Base-by-base conservation (phyloP, 1,284 basidiomycete species). In the Schizopora paradoxa region DNA sequence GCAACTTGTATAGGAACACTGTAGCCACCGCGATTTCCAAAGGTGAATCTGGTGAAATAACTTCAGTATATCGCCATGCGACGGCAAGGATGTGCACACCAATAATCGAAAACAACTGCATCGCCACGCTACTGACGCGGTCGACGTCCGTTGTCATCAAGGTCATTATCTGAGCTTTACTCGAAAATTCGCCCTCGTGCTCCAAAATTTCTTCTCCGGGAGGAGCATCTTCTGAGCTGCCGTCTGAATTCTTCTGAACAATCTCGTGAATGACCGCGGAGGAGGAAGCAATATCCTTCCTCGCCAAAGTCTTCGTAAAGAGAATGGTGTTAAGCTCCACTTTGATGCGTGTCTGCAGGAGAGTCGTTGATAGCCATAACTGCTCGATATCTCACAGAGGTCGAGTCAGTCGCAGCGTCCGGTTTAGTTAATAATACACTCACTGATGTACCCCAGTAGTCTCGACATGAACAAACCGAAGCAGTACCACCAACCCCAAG, bases 101-200 rank as follows among this genome's bases (percentile, higher is more conserved):
- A 45, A 85, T 66, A 33, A 85, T 68, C 1, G 79, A 68, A 58
- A 84, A 90, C 48, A 84, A 56, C 61, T 91, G 87, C 79, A 82
- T 90, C 4, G 82, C 70, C 58, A 92, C 90, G 47, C 93, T 87
- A 60, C 82, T 79, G 51, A 94, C 82, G 50, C 91, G 78, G 61
- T 95, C 91, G 27, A 92, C 89, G 55, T 96, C 93, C 4, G 89
- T 89, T 3, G 89, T 91, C 83, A 87, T 86, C 14, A 86, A 69
- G 10, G 81, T 88, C 82, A 92, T 88, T 56, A 94, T 83, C 65
- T 94, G 90, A 6, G 87, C 84, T 64, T 95, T 95, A 58, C 84
- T 91, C 6, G 82, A 87, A 57, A 95, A 91, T 37, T 85, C 84
- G 41, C 79, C 77, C 38, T 88, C 86, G 8, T 86, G 79, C 6